Evolutionary conservation across 2,329 filamentous ascomycete species (phyloP).

Genomic region (Claviceps sp.): DNA sequence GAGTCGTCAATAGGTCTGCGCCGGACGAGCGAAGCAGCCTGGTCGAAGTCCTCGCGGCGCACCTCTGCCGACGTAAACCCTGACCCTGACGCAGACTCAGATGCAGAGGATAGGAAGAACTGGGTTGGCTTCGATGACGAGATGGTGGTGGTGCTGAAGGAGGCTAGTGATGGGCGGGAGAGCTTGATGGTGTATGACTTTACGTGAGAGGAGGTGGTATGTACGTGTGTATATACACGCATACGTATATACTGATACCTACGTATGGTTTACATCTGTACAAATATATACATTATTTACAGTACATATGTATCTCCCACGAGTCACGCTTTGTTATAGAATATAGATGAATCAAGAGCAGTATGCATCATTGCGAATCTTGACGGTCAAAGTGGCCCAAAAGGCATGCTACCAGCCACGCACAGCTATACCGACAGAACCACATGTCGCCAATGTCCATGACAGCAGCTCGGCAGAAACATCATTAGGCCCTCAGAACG

Average conservation of each 20-base stretch:
- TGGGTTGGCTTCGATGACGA: conserved; percentile 88
- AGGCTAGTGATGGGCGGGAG: conserved; percentile 53
- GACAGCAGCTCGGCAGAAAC: too few species aligned
- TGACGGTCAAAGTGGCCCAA: too few species aligned
- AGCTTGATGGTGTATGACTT: conserved; percentile 81
- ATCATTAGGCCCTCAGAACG: too few species aligned
- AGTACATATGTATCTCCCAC: too few species aligned
- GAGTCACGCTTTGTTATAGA: too few species aligned
- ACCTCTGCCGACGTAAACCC: conserved; percentile 9
- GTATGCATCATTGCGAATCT: too few species aligned
- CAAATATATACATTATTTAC: background rate
- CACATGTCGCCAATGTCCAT: too few species aligned
- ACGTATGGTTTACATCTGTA: background rate
- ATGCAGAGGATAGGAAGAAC: conserved; percentile 36
- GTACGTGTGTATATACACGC: too few species aligned
- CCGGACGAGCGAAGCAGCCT: background rate
- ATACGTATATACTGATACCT: background rate
- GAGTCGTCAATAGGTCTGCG: conserved; percentile 6
- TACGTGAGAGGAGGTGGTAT: conserved; percentile 25
- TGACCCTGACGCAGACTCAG: conserved; percentile 11
- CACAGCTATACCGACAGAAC: too few species aligned
- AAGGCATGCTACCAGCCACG: too few species aligned
- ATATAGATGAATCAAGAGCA: too few species aligned
- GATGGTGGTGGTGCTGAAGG: conserved; percentile 75
- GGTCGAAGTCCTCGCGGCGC: background rate